phyloP scores from a whole-genome alignment of 2,329 filamentous ascomycete species.

The Colletotrichum sp. region DNA sequence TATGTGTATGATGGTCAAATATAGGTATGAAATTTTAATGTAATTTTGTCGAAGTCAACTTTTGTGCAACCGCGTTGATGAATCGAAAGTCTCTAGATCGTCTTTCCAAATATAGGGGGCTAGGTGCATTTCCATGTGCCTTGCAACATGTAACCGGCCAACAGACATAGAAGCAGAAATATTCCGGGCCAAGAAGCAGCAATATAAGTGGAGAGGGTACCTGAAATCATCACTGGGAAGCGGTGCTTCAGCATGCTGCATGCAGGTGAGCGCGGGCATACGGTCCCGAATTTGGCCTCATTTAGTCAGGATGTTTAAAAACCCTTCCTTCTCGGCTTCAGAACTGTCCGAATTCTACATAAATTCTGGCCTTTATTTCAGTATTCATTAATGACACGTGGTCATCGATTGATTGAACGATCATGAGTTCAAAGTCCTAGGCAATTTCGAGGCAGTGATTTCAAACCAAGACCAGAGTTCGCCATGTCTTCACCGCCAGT shows the following conservation, averaged over 20 bases:
- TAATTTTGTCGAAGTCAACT: background rate
- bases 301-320: background rate
- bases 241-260: background rate
- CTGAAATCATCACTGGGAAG: background rate
- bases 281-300: background rate
- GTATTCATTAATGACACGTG: background rate
- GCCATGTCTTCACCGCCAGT: background rate
- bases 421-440: rapidly evolving
- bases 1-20: background rate
- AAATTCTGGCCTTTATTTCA: rapidly evolving
- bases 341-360: rapidly evolving
- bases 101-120: background rate
- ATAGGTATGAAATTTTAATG: background rate
- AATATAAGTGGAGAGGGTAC: background rate
- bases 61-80: rapidly evolving
- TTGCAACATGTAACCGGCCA: rapidly evolving
- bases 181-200: background rate
- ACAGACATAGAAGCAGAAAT: rapidly evolving
- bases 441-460: background rate
- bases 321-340: rapidly evolving
- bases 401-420: background rate
- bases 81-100: background rate
- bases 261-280: background rate
- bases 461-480: background rate
- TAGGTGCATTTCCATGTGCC: background rate